A percentile compares a stretch with the other conserved stretches of the same genome.
Evolutionary conservation across 2,329 filamentous ascomycete species (phyloP).

Genomic region (Hysterium pulicare): DNA sequence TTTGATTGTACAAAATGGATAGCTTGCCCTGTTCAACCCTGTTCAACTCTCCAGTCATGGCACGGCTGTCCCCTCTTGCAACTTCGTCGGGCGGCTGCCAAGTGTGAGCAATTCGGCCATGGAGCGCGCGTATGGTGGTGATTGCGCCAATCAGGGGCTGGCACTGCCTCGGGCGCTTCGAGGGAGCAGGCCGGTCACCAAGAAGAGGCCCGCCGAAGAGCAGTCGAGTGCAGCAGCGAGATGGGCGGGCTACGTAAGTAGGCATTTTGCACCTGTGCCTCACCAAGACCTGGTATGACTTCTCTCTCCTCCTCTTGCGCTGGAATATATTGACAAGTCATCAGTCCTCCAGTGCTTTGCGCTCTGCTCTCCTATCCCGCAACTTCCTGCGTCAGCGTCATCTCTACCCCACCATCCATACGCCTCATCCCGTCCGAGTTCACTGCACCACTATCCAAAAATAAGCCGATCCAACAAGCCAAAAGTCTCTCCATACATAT

Average conservation of each 20-base stretch:
- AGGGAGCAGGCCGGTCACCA: slow-evolving; percentile 9
- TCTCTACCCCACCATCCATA: slow-evolving; percentile 18
- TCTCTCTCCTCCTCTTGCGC: slow-evolving; percentile 9
- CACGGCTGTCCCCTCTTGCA: no score
- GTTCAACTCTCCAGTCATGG: no score
- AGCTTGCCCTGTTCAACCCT: no score
- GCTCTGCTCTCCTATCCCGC: no score
- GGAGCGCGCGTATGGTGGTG: slow-evolving; percentile 26
- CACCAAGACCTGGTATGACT: slow-evolving; percentile 8
- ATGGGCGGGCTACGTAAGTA: slow-evolving; percentile 22
- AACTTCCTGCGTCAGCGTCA: slow-evolving; percentile 14
- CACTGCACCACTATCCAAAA: slow-evolving; percentile 23
- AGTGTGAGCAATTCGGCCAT: slow-evolving; percentile 22
- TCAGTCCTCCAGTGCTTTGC: no score
- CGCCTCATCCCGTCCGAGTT: slow-evolving; percentile 10
- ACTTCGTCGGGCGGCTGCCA: slow-evolving; percentile 26
- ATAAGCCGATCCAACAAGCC: slow-evolving; percentile 21
- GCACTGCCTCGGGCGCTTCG: slow-evolving; percentile 12
- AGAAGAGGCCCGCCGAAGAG: neutral
- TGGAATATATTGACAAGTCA: neutral
- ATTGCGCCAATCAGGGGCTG: slow-evolving; percentile 18
- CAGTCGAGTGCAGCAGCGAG: slow-evolving; percentile 6
- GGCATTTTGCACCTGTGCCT: slow-evolving; percentile 17
- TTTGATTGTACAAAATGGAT: no score
- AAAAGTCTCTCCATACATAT: slow-evolving; percentile 4